These are phyloP conservation scores for Capillidium rhysosporum DNA, from an alignment of 371 early-diverging fungal species.

Conservation along the genomic window DNA sequence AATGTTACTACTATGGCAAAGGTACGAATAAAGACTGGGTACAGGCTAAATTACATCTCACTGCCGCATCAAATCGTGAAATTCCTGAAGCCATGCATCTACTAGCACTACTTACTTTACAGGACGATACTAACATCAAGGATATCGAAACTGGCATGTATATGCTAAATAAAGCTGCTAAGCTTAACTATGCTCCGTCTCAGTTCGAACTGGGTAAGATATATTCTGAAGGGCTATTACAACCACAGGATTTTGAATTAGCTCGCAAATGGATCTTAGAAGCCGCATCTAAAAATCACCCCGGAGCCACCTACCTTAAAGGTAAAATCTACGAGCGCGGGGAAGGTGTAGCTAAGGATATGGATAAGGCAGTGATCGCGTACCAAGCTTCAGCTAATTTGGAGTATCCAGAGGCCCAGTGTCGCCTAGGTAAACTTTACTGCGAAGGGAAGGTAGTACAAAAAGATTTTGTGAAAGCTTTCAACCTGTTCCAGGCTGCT, in stretches of 20 bases:
- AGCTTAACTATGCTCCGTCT: slow-evolving; percentile 37
- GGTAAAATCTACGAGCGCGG: slow-evolving; percentile 84
- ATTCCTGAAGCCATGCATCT: slow-evolving; percentile 71
- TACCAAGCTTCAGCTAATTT: slow-evolving; percentile 37
- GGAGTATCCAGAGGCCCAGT: slow-evolving; percentile 51
- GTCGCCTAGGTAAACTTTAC: slow-evolving; percentile 44
- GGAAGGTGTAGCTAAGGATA: slow-evolving; percentile 32
- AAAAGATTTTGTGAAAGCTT: slow-evolving; percentile 27
- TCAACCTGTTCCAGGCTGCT: slow-evolving; percentile 35
- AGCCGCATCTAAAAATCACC: slow-evolving; percentile 30
- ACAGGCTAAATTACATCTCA: slow-evolving; percentile 21
- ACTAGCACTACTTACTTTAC: slow-evolving; percentile 34
- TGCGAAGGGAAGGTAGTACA: slow-evolving; percentile 48
- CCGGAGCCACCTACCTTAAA: slow-evolving; percentile 61
- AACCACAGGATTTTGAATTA: slow-evolving; percentile 32
- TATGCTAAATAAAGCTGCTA: slow-evolving; percentile 20
- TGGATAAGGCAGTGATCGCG: slow-evolving; percentile 34
- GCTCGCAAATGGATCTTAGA: slow-evolving; percentile 32
- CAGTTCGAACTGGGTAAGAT: slow-evolving; percentile 67
- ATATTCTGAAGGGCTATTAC: slow-evolving; percentile 44
- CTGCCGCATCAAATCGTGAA: slow-evolving; percentile 20
- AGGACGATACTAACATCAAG: slow-evolving; percentile 28
- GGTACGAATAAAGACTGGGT: slow-evolving; percentile 18
- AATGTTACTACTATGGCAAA: slow-evolving; percentile 9
- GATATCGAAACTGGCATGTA: background rate